These are phyloP conservation scores for Fusarium buxicola DNA, from an alignment of 2,329 filamentous ascomycete genomes.

Conservation along the genomic window DNA sequence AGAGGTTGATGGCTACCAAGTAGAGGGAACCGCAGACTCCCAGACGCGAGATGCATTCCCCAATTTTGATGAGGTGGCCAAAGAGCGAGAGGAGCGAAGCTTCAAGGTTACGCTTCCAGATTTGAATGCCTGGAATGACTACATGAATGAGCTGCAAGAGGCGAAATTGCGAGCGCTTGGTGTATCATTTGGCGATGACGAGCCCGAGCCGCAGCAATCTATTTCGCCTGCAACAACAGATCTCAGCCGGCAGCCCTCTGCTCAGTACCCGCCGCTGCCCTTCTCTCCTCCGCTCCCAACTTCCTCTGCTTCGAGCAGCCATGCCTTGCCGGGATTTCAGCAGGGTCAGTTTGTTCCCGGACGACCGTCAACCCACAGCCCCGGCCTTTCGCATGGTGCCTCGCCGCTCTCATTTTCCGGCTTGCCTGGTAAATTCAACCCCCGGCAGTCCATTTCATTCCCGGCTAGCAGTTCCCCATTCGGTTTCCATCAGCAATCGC, in stretches of 20 bases:
- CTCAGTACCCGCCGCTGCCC: conserved; percentile 78
- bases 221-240: conserved; percentile 74
- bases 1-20: conserved; percentile 57
- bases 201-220: conserved; percentile 69
- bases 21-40: conserved; percentile 57
- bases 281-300: conserved; percentile 88
- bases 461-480: conserved; percentile 74
- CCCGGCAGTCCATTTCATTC: conserved; percentile 78
- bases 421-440: conserved; percentile 70
- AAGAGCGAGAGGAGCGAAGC: conserved; percentile 64
- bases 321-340: conserved; percentile 66
- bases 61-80: conserved; percentile 65
- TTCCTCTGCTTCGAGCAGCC: conserved; percentile 80
- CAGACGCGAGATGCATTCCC: conserved; percentile 80
- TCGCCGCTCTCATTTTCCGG: conserved; percentile 79
- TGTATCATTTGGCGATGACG: conserved; percentile 82
- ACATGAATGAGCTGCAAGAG: conserved; percentile 86
- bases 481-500: conserved; percentile 72
- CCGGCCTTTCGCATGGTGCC: conserved; percentile 71
- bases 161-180: conserved; percentile 93
- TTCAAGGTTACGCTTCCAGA: conserved; percentile 77
- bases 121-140: conserved; percentile 76
- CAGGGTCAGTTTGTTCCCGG: conserved; percentile 70
- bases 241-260: conserved; percentile 76
- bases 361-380: conserved; percentile 70